A percentile compares a stretch with the other conserved stretches of the same genome.
These are phyloP conservation scores for Ilyonectria sp. DNA, from an alignment of 2,329 filamentous ascomycete species.

Conservation along the genomic window DNA sequence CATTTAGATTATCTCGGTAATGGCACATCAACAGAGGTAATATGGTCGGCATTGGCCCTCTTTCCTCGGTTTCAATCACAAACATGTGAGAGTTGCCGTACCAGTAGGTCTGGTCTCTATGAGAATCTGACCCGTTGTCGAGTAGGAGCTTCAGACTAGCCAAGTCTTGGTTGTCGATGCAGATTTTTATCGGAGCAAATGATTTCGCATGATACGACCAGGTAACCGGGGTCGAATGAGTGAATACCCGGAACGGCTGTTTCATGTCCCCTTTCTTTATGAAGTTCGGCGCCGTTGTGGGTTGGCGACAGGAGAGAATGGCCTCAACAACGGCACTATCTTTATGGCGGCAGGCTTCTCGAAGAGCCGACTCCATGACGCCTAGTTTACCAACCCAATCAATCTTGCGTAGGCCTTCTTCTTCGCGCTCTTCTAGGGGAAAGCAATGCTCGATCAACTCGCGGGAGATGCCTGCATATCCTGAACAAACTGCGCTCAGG, in stretches of 20 bases:
- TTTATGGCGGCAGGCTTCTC: background rate
- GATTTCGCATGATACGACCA: background rate
- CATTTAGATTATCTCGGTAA: background rate
- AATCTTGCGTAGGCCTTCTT: background rate
- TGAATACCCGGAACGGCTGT: background rate
- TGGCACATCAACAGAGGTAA: background rate
- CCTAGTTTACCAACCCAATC: background rate
- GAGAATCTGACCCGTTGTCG: background rate
- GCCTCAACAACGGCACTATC: background rate
- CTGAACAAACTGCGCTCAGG: background rate
- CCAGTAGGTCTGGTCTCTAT: background rate
- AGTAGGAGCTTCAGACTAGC: background rate
- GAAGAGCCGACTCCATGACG: background rate
- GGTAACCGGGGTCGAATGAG: background rate
- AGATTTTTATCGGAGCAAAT: background rate
- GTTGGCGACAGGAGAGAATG: background rate
- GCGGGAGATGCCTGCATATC: background rate
- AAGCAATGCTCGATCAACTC: background rate
- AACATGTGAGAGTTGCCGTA: background rate
- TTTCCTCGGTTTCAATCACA: background rate
- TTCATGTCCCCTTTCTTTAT: background rate
- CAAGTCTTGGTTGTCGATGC: conserved; percentile 3
- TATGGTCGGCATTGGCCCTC: background rate
- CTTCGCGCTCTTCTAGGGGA: background rate
- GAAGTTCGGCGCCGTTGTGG: background rate